Percentiles rank a stretch among this genome's conserved stretches.
Evolutionary conservation across 129 eudicot species (phyloP).

Genomic region (Centrapalus pauciflorus): DNA sequence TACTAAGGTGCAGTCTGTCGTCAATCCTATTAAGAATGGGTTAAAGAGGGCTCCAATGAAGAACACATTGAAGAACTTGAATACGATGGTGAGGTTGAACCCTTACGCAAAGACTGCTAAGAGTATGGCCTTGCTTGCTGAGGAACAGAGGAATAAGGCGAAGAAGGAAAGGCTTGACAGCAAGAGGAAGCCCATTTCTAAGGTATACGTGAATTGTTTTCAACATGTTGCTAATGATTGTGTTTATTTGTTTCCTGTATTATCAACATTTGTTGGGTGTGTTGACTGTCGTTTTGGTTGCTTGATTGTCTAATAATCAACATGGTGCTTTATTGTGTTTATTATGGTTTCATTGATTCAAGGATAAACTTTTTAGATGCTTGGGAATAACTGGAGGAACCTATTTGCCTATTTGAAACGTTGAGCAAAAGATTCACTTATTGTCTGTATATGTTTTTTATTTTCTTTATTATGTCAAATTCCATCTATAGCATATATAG

Average conservation of each 20-base stretch:
- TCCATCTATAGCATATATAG: too few species aligned
- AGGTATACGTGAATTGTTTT: conserved; percentile 27
- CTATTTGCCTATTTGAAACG: too few species aligned
- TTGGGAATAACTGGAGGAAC: too few species aligned
- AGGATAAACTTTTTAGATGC: too few species aligned
- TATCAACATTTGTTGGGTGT: not conserved
- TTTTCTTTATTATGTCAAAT: too few species aligned
- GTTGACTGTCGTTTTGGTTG: not conserved
- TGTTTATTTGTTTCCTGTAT: not conserved
- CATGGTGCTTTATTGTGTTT: not conserved
- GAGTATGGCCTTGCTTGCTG: conserved; percentile 75
- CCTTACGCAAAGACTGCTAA: conserved; percentile 75
- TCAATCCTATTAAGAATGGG: conserved; percentile 65
- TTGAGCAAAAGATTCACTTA: too few species aligned
- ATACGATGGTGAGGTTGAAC: conserved; percentile 64
- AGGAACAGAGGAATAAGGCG: conserved; percentile 61
- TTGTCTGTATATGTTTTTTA: too few species aligned
- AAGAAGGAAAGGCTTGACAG: conserved; percentile 66
- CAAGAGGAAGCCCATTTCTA: conserved; percentile 57
- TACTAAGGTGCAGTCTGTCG: conserved; percentile 72
- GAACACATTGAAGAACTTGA: conserved; percentile 74
- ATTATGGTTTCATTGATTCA: too few species aligned
- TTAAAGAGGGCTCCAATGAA: conserved; percentile 63
- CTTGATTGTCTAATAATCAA: not conserved
- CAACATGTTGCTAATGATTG: not conserved